Evolutionary conservation across 169 alveolate species (phyloP).

Genomic region (Cryptosporidium viatorum): DNA sequence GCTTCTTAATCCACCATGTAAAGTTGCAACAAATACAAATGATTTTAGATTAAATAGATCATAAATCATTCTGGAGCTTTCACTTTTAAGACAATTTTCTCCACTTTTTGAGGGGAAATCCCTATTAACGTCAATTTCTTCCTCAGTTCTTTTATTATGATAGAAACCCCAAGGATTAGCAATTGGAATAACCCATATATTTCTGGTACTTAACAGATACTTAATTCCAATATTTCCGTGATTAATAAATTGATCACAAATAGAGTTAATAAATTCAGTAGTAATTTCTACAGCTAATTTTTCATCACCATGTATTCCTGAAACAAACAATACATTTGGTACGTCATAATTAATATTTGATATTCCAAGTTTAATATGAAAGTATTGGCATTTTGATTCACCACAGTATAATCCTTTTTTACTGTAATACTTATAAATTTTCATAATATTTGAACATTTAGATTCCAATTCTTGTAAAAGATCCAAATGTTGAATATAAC

Average conservation of each 20-base stretch:
- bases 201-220: slow-evolving; percentile 30
- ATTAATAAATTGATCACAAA: slow-evolving; percentile 12
- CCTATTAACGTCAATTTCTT: slow-evolving; percentile 37
- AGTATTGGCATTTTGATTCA: slow-evolving; percentile 6
- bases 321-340: slow-evolving; percentile 25
- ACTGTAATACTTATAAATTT: not conserved
- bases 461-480: not conserved
- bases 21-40: slow-evolving; percentile 50
- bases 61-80: slow-evolving; percentile 48
- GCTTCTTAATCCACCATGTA: slow-evolving; percentile 57
- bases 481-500: not conserved
- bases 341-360: not conserved
- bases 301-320: slow-evolving; percentile 72
- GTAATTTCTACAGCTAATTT: slow-evolving; percentile 22
- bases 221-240: not conserved
- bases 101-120: slow-evolving; percentile 62
- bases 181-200: slow-evolving; percentile 47
- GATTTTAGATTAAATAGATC: slow-evolving; percentile 22
- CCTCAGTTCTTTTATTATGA: slow-evolving; percentile 32
- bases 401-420: slow-evolving; percentile 29
- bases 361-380: slow-evolving; percentile 20
- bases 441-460: slow-evolving; percentile 12
- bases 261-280: slow-evolving; percentile 28
- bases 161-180: slow-evolving; percentile 69
- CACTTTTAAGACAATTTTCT: slow-evolving; percentile 41